phyloP scores from a whole-genome alignment of 176 grass and related monocot genomes.

The Oryza australiensis region DNA sequence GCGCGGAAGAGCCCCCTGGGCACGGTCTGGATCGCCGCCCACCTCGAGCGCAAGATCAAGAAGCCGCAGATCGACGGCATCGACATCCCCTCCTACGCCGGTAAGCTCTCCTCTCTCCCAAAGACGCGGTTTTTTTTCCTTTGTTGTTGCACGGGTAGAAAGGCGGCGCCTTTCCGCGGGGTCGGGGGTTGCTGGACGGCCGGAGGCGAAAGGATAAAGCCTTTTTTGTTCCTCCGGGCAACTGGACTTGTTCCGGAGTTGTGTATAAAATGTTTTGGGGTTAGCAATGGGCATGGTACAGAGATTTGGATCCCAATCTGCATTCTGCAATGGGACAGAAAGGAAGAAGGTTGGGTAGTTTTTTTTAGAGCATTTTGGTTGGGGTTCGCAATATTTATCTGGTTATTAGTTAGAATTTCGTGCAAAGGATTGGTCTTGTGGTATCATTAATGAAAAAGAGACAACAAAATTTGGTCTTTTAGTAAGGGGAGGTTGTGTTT shows the following conservation, averaged over 20 bases:
- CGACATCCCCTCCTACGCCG: slow-evolving; percentile 68
- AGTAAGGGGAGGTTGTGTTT: neutral
- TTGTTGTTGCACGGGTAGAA: neutral
- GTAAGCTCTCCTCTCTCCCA: slow-evolving; percentile 19
- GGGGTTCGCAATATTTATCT: neutral
- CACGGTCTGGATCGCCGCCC: slow-evolving; percentile 90
- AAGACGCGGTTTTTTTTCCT: neutral
- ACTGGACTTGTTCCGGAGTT: neutral
- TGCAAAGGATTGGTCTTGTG: slow-evolving; percentile 1
- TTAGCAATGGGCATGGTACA: neutral
- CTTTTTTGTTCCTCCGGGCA: neutral
- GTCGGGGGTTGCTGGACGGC: neutral
- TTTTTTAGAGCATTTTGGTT: neutral
- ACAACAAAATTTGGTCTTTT: neutral
- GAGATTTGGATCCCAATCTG: neutral
- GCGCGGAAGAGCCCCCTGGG: slow-evolving; percentile 69
- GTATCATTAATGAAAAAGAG: neutral
- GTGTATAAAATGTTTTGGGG: neutral
- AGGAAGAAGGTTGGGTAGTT: neutral
- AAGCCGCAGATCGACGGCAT: slow-evolving; percentile 78
- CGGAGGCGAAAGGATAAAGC: neutral
- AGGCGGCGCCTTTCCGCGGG: neutral
- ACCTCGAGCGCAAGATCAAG: slow-evolving; percentile 90
- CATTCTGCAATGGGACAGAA: neutral
- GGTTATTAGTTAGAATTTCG: neutral